Evolutionary conservation across 306 rosid genomes (phyloP), one percentile per base, ranked within the genome.

Genomic region (Fagus crenata): DNA sequence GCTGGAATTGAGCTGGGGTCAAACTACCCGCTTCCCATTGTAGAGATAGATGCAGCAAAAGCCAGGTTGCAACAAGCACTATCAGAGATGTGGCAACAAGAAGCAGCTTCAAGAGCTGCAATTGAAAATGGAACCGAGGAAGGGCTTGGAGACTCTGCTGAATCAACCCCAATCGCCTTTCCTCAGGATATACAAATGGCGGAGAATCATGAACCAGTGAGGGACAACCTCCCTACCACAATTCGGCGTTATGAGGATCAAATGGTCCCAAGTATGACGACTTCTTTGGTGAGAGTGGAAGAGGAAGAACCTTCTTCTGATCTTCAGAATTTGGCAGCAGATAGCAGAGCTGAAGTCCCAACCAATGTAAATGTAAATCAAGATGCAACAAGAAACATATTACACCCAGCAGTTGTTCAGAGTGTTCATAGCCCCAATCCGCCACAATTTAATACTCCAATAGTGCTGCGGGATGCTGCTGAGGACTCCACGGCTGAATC

Each of bases 1-100:
- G 96, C 98, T 80, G 98, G 98, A 79, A 84, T 93, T 60, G 98
- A 93, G 79, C 88, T 90, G 12, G 98, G 98, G 46, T 86, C 94
- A 41, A 93, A 93, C 85, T 93, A 93, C 49, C 98, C 98, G 78
- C 98, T 90, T 72, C 98, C 96, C 39, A 86, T 93, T 46, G 89
- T 93, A 60, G 86, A 83, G 51, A 87, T 93, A 74, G 96, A 90
- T 78, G 90, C 85, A 39, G 96, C 96, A 14, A 86, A 93, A 87
- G 78, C 69, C 77, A 69, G 96, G 85, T 46, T 93, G 87, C 83
- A 89, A 80, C 88, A 93, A 81, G 98, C 96, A 5, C 68, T 90
- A 17, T 65, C 86, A 11, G 88, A 82, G 77, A 93, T 87, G 91
- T 93, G 93, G 93, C 93, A 88, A 82, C 98, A 60, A 68, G 98